These are phyloP conservation scores for Penicillium freii DNA, from an alignment of 2,329 filamentous ascomycete genomes.

Conservation along the genomic window DNA sequence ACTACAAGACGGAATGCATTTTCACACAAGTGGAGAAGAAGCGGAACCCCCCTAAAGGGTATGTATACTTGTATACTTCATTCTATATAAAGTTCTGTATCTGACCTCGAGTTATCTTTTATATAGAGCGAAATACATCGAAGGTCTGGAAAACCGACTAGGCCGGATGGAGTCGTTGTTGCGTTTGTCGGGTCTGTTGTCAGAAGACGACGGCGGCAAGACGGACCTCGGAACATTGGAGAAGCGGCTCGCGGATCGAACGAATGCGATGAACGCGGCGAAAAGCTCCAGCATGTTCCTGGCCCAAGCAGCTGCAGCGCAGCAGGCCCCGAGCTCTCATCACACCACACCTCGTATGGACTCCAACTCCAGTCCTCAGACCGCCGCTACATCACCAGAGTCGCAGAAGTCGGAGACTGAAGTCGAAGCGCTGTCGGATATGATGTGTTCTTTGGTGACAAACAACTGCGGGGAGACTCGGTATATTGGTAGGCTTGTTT, in stretches of 20 bases:
- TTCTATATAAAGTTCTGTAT: neutral
- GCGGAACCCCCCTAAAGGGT: slow-evolving; percentile 95
- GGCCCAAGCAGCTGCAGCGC: slow-evolving; percentile 28
- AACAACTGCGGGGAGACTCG: slow-evolving; percentile 92
- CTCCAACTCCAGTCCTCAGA: slow-evolving; percentile 51
- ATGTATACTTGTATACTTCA: slow-evolving; percentile 40
- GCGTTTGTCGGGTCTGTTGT: slow-evolving; percentile 78
- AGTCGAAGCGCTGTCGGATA: slow-evolving; percentile 86
- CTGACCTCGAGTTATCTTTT: slow-evolving; percentile 40
- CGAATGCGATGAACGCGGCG: slow-evolving; percentile 38
- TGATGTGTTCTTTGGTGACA: slow-evolving; percentile 98
- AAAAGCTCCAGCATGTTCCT: slow-evolving; percentile 33
- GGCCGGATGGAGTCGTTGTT: slow-evolving; percentile 94
- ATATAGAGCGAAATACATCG: slow-evolving; percentile 84
- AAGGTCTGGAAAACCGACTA: slow-evolving; percentile 89
- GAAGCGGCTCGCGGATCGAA: slow-evolving; percentile 63
- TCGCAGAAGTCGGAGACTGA: slow-evolving; percentile 62
- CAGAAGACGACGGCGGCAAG: slow-evolving; percentile 78
- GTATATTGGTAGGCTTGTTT: slow-evolving; percentile 71
- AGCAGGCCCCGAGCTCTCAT: slow-evolving; percentile 36
- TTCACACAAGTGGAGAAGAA: slow-evolving; percentile 99
- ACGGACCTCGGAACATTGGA: slow-evolving; percentile 87
- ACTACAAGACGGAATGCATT: slow-evolving; percentile 96
- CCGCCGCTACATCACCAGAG: slow-evolving; percentile 53
- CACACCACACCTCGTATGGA: slow-evolving; percentile 49